Percentiles rank a stretch among this genome's conserved stretches.
These are phyloP conservation scores for Moricandia arvensis DNA, from an alignment of 345 rosid genomes.

Conservation along the genomic window DNA sequence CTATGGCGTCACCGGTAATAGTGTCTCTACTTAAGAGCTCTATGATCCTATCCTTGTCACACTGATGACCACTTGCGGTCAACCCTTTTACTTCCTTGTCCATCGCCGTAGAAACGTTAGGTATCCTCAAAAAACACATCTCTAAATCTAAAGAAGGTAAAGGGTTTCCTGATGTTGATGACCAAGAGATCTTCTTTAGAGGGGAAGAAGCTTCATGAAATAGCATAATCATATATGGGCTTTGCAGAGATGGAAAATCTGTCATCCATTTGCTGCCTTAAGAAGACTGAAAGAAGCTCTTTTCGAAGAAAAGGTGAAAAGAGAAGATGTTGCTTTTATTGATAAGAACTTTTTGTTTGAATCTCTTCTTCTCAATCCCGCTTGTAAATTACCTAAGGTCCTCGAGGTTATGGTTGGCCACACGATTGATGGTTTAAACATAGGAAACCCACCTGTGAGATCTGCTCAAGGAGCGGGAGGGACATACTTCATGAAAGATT, in stretches of 20 bases:
- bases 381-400: constrained; percentile 42
- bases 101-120: constrained; percentile 63
- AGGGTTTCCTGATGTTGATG: constrained; percentile 65
- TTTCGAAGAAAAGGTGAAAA: constrained; percentile 29
- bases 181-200: constrained; percentile 65
- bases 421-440: constrained; percentile 60
- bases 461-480: constrained; percentile 88
- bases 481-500: constrained; percentile 72
- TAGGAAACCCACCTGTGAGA: constrained; percentile 60
- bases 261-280: constrained; percentile 72
- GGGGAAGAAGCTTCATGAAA: constrained; percentile 80
- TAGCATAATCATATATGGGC: constrained; percentile 47
- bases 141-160: constrained; percentile 48
- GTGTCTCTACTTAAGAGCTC: constrained; percentile 67
- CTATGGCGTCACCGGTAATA: constrained; percentile 68
- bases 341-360: constrained; percentile 50
- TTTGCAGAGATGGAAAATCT: constrained; percentile 56
- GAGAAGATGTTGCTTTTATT: constrained; percentile 22
- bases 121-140: constrained; percentile 66
- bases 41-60: constrained; percentile 69
- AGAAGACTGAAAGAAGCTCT: constrained; percentile 39
- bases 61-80: constrained; percentile 60
- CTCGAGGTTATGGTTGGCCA: constrained; percentile 58
- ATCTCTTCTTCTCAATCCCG: constrained; percentile 51
- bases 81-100: constrained; percentile 66